Evolutionary conservation across 768 basidiomycete species (phyloP).

Genomic region (Termitomyces sp.): DNA sequence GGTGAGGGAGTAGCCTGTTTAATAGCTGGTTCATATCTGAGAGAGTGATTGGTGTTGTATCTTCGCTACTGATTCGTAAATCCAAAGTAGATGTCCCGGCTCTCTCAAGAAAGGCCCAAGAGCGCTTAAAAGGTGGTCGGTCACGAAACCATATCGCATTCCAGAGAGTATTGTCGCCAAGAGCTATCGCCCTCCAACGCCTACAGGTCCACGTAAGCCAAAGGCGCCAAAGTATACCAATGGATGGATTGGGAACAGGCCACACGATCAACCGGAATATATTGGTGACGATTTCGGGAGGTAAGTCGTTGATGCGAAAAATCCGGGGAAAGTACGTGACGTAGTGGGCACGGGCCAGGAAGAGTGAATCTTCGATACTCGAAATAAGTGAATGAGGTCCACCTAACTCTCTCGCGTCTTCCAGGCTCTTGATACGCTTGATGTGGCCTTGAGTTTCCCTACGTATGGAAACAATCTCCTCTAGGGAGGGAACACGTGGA

Average conservation of each 20-base stretch:
- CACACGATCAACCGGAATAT: slow-evolving; percentile 62
- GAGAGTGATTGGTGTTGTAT: slow-evolving; percentile 31
- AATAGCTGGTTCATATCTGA: slow-evolving; percentile 46
- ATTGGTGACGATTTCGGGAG: slow-evolving; percentile 59
- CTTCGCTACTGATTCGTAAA: slow-evolving; percentile 52
- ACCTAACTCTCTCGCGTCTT: slow-evolving; percentile 3
- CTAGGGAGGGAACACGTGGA: slow-evolving; percentile 15
- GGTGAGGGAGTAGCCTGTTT: slow-evolving; percentile 44
- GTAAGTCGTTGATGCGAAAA: slow-evolving; percentile 62
- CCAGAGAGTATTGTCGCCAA: slow-evolving; percentile 53
- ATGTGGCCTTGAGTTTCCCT: slow-evolving; percentile 16
- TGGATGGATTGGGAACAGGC: slow-evolving; percentile 36
- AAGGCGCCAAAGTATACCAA: slow-evolving; percentile 38
- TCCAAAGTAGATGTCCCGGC: slow-evolving; percentile 54
- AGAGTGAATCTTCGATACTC: slow-evolving; percentile 24
- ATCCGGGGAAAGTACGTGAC: slow-evolving; percentile 27
- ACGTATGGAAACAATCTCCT: slow-evolving; percentile 13
- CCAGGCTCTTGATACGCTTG: slow-evolving; percentile 10
- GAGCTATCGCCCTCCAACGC: slow-evolving; percentile 48
- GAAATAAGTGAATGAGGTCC: background rate
- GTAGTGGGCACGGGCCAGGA: slow-evolving; percentile 31
- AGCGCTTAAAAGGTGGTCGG: slow-evolving; percentile 42
- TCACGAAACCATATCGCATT: slow-evolving; percentile 66
- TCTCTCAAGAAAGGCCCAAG: slow-evolving; percentile 55
- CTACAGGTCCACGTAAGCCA: slow-evolving; percentile 57